A percentile compares a stretch with the other conserved stretches of the same genome.
Evolutionary conservation across 2,329 filamentous ascomycete species (phyloP).

Genomic region (Thelonectria rubi): DNA sequence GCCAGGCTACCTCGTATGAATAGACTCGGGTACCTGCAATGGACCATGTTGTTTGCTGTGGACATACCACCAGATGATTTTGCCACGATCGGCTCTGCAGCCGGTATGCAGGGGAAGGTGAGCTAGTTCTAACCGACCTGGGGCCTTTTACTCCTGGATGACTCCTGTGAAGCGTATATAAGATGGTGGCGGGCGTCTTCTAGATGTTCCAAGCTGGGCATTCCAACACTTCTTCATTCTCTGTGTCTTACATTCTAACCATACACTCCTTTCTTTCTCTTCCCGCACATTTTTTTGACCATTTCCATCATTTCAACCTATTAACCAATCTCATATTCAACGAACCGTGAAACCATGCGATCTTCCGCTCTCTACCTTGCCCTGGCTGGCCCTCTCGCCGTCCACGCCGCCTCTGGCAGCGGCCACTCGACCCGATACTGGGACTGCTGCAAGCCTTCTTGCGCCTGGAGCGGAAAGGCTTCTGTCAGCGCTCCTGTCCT

Average conservation of each 20-base stretch:
- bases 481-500: slow-evolving; percentile 58
- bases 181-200: neutral
- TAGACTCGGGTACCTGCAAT: neutral
- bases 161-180: neutral
- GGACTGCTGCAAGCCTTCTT: slow-evolving; percentile 79
- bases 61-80: no score
- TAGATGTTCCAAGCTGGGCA: neutral
- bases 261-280: neutral
- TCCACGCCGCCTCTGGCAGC: slow-evolving; percentile 41
- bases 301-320: slow-evolving; percentile 31
- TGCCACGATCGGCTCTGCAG: neutral
- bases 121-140: neutral
- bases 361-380: slow-evolving; percentile 37
- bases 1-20: slow-evolving; percentile 6
- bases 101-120: neutral
- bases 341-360: slow-evolving; percentile 32
- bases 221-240: neutral
- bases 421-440: slow-evolving; percentile 56
- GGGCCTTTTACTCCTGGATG: neutral
- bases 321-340: slow-evolving; percentile 21
- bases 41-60: neutral
- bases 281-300: slow-evolving; percentile 18
- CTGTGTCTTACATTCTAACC: neutral
- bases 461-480: slow-evolving; percentile 67
- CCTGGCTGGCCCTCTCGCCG: slow-evolving; percentile 36